Evolutionary conservation across 768 basidiomycete genomes (phyloP).

Genomic region (Cubamyces lactineus): DNA sequence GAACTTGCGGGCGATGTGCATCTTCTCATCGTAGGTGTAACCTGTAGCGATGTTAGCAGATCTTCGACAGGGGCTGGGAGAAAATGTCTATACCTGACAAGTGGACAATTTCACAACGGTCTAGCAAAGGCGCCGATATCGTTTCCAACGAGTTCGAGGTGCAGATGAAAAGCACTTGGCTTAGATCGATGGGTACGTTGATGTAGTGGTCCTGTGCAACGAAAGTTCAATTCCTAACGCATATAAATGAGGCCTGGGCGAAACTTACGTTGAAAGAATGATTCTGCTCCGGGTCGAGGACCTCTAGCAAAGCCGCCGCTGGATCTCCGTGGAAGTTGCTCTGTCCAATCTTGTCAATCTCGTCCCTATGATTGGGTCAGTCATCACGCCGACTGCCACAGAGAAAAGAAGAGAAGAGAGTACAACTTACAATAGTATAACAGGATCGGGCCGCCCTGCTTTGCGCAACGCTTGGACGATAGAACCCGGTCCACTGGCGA

Average conservation of each 20-base stretch:
- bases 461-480: slow-evolving; percentile 88
- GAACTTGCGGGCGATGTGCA: slow-evolving; percentile 85
- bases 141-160: slow-evolving; percentile 91
- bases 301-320: slow-evolving; percentile 86
- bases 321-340: slow-evolving; percentile 93
- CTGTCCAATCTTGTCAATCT: slow-evolving; percentile 89
- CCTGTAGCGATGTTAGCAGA: slow-evolving; percentile 41
- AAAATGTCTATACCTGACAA: slow-evolving; percentile 56
- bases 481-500: slow-evolving; percentile 83
- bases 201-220: slow-evolving; percentile 81
- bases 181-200: slow-evolving; percentile 86
- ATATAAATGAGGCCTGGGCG: neutral
- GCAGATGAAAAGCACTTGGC: slow-evolving; percentile 89
- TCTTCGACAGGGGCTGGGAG: too few species aligned
- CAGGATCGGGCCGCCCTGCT: slow-evolving; percentile 78
- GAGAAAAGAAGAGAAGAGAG: neutral
- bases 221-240: neutral
- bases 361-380: slow-evolving; percentile 53
- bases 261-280: slow-evolving; percentile 70
- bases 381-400: neutral
- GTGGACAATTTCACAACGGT: slow-evolving; percentile 88
- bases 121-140: slow-evolving; percentile 84
- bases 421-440: slow-evolving; percentile 63
- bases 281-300: slow-evolving; percentile 94
- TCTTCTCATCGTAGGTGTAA: slow-evolving; percentile 90